Evolutionary conservation across 805 yeast genomes (phyloP), one percentile per base, ranked within the genome.

Genomic region (Nakazawaea ishiwadae): DNA sequence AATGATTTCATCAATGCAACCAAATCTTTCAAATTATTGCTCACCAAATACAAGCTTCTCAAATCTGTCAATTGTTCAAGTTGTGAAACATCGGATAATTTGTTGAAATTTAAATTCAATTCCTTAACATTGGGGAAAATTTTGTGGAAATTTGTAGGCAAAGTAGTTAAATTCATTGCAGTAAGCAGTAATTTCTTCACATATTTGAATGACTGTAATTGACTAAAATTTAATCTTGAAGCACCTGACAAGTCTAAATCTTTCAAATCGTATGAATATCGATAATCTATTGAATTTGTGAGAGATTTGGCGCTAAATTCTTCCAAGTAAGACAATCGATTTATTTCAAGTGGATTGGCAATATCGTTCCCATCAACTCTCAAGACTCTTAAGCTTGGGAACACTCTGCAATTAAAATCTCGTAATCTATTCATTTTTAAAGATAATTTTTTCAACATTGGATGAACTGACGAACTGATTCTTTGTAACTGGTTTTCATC

Each of bases 21-120:
- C 4, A 68, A 53, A 23, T 56, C 60, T 5, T 49, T 39, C n/a
- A 76, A 49, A 29, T 64, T 59, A 48, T 76, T 76, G 45, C 79
- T 72, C 12, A 76, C 60, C 34, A 74, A 44, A 38, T 61, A 67
- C 32, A 75, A 52, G 42, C 64, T 65, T 37, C 55, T 58, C 36
- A 76, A 55, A 37, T 60, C 59, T 9, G 45, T 49, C 47, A 73
- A 53, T 3, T 53, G 52, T 2, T 60, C 39, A 28, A 76, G 51
- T 1, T 56, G 62, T 5, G 47, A 37, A 28, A 75, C 51, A 20
- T 66, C 63, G 10, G 46, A 51, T 20, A 76, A 46, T 29, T 56
- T 60, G 52, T 76, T 76, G 57, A 76, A 76, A 44, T 73, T 75
- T 40, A 76, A 59, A 46, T 75, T 74, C 41, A 76, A 53, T 36